Conservation (phyloP, 108 stramenopile species). For the Cyclotella choctawhatcheeana region DNA sequence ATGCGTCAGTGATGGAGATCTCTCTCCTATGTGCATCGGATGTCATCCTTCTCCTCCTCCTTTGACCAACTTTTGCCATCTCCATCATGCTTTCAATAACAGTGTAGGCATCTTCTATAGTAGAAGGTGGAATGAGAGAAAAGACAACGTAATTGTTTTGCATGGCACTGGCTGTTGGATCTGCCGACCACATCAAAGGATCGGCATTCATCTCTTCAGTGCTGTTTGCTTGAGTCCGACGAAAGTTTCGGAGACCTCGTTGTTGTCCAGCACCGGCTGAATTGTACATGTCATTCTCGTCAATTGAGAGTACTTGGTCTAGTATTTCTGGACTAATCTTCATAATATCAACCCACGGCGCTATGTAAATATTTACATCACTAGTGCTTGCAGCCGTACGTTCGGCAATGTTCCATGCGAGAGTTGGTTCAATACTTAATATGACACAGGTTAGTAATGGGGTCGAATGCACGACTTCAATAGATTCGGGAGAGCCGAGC, state of each 20-base stretch:
- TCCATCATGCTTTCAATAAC: slow-evolving; percentile 22
- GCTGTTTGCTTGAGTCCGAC: slow-evolving; percentile 1
- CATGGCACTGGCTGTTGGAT: background rate
- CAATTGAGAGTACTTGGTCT: slow-evolving; percentile 6
- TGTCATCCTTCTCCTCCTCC: slow-evolving; percentile 12
- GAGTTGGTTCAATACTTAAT: slow-evolving; percentile 25
- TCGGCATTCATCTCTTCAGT: slow-evolving; percentile 5
- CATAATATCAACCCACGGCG: slow-evolving; percentile 32
- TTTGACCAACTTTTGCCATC: slow-evolving; percentile 18
- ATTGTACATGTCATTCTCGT: background rate
- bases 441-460: slow-evolving; percentile 21
- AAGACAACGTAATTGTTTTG: slow-evolving; percentile 19
- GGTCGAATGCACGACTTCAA: slow-evolving; percentile 31
- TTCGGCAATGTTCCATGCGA: slow-evolving; percentile 15
- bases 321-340: slow-evolving; percentile 29
- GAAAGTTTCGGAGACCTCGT: slow-evolving; percentile 14
- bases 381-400: background rate
- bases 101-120: slow-evolving; percentile 16
- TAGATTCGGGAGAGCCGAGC: background rate
- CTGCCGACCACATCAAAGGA: slow-evolving; percentile 1
- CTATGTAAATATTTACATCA: slow-evolving; percentile 4
- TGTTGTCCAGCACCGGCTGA: background rate
- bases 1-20: slow-evolving; percentile 20
- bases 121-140: slow-evolving; percentile 23
- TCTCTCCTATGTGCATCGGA: background rate